Conservation (phyloP, 108 stramenopile genomes). For the Discostella pseudostelligera region DNA sequence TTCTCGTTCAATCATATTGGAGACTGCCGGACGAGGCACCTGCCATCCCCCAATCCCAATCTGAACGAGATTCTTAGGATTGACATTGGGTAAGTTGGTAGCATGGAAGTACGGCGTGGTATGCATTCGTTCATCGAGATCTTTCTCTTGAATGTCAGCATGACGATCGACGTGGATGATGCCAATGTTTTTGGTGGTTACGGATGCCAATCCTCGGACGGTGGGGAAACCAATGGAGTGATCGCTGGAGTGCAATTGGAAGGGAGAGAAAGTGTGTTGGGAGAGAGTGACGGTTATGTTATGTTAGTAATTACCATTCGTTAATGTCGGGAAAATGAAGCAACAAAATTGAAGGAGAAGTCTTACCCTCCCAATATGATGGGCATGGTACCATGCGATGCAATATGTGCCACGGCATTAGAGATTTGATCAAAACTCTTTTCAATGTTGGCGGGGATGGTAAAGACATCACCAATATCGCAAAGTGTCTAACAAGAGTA, state of each 20-base stretch:
- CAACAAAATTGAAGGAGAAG: too few species aligned
- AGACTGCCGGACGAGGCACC: constrained; percentile 73
- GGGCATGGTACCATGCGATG: constrained; percentile 68
- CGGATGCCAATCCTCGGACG: constrained; percentile 71
- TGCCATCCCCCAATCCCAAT: constrained; percentile 91
- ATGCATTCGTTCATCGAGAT: constrained; percentile 84
- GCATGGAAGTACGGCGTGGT: constrained; percentile 89
- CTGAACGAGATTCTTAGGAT: constrained; percentile 79
- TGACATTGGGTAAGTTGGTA: constrained; percentile 82
- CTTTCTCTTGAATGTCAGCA: constrained; percentile 87
- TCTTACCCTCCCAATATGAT: constrained; percentile 70
- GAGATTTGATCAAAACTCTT: constrained; percentile 85
- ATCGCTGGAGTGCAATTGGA: constrained; percentile 28
- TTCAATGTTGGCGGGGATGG: constrained; percentile 86
- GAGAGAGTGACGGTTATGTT: too few species aligned
- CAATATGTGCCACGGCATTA: constrained; percentile 79
- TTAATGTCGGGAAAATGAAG: too few species aligned
- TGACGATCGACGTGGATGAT: constrained; percentile 89
- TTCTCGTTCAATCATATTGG: constrained; percentile 79
- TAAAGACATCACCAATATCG: constrained; percentile 70
- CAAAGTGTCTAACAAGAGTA: constrained; percentile 31
- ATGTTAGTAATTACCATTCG: too few species aligned
- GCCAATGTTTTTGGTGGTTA: constrained; percentile 80
- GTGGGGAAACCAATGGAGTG: constrained; percentile 86
- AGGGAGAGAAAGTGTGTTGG: neutral